Percentiles rank a stretch among this genome's conserved stretches.
phyloP scores from a whole-genome alignment of 2,329 filamentous ascomycete genomes.

The Aaosphaeria arxii region DNA sequence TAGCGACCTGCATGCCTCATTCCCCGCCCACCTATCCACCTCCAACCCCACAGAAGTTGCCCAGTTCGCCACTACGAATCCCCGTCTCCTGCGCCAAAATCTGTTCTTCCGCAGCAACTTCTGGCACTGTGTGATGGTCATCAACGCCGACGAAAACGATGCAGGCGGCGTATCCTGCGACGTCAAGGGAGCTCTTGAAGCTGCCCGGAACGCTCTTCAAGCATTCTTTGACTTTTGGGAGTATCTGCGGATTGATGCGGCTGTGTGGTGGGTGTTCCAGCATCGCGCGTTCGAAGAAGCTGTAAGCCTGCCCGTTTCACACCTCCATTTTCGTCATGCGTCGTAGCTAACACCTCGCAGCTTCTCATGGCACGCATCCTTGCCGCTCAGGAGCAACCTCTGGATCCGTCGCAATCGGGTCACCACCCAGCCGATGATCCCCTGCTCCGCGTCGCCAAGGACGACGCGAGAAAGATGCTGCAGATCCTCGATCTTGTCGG shows the following conservation, averaged over 20 bases:
- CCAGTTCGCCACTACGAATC: conserved; percentile 57
- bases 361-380: conserved; percentile 40
- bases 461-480: conserved; percentile 44
- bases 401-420: conserved; percentile 21
- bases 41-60: conserved; percentile 62
- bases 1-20: conserved; percentile 67
- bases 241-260: conserved; percentile 67
- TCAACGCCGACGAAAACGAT: conserved; percentile 67
- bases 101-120: conserved; percentile 79
- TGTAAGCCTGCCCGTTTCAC: conserved; percentile 50
- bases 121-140: conserved; percentile 77
- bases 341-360: conserved; percentile 11
- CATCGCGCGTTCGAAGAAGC: conserved; percentile 78
- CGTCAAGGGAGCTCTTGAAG: conserved; percentile 67
- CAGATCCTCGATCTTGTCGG: conserved; percentile 43
- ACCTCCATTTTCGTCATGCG: neutral
- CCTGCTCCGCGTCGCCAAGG: conserved; percentile 37
- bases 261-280: conserved; percentile 84
- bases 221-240: conserved; percentile 72
- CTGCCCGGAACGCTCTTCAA: conserved; percentile 70
- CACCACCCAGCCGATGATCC: conserved; percentile 29
- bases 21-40: conserved; percentile 67
- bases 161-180: conserved; percentile 54
- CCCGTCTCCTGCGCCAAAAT: conserved; percentile 69
- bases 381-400: conserved; percentile 30